Base-by-base conservation (phyloP, 371 early-diverging fungal species). In the Nematocida minor region DNA sequence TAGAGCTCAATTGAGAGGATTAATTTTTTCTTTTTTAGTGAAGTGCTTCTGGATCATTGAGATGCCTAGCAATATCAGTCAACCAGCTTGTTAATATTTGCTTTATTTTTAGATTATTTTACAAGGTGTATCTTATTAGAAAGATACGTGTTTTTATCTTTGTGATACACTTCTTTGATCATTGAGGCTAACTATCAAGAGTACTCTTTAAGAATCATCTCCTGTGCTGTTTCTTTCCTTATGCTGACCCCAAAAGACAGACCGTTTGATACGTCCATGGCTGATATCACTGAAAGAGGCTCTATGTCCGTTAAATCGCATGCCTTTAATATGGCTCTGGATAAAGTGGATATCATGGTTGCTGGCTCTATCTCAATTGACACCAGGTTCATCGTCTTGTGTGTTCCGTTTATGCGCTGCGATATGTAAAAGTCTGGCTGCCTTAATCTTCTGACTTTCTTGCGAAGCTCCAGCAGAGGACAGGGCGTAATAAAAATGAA, bases 401-500 rank as follows among this genome's bases (percentile, higher is more conserved):
- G 38, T 2, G 41, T 57, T 7, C 60, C 60, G 22, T 7, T 31
- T 27, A 69, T 55, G 20, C 9, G 7, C 47, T 57, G 69, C 4
- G 63, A 25, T 34, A 69, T 40, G 9, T 57, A 69, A 25, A 34
- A 48, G 31, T 31, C 18, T 2, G 36, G 14, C 18, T 69, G 55
- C 2, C 29, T 16, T 6, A 25, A 18, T 6, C n/a, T 29, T 6
- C 16, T 18, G 6, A 32, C 7, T 4, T 31, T 9, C 20, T 63
- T 32, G 6, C 46, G 14, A 20, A 55, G 9, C 7, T 11, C 6
- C 1, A n/a, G 22, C 1, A 69, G 38, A n/a, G 40, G 57, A 38
- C 69, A 69, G 14, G 16, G 69, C 16, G 69, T 57, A 44, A 69
- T 55, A 55, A 36, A 34, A 40, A 69, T 69, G 60, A 69, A 69